Conservation (phyloP, 2,329 filamentous ascomycete species). For the Cladophialophora chaetospira region DNA sequence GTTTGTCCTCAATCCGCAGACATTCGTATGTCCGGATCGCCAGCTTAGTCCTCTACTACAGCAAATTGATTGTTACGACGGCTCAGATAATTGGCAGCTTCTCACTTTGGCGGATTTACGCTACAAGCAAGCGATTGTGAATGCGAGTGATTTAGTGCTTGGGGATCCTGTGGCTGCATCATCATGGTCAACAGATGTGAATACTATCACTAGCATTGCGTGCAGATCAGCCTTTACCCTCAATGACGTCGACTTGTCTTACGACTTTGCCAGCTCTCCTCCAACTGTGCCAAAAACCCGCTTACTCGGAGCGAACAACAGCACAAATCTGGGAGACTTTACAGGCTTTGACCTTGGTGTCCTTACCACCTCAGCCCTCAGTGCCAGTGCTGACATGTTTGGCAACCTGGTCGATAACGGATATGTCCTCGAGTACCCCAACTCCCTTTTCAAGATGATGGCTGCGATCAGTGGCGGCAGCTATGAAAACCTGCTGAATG, state of each 20-base stretch:
- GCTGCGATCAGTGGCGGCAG: conserved; percentile 10
- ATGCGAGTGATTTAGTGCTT: background rate
- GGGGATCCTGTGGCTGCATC: background rate
- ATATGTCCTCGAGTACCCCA: conserved; percentile 17
- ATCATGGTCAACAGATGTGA: conserved; percentile 2
- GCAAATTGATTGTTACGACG: conserved; percentile 12
- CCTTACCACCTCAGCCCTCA: conserved; percentile 9
- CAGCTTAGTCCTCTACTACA: conserved; percentile 22
- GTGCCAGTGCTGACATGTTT: conserved; percentile 20
- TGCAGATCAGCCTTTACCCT: conserved; percentile 1
- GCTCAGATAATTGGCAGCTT: conserved; percentile 20
- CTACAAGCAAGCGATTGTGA: conserved; percentile 14
- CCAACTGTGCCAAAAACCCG: too few relatives aligned
- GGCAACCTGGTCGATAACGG: conserved; percentile 11
- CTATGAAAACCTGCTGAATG: conserved; percentile 24
- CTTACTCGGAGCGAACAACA: too few relatives aligned
- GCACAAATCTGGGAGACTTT: too few relatives aligned
- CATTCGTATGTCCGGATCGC: conserved; percentile 13
- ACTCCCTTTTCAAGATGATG: conserved; percentile 28
- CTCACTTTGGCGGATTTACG: conserved; percentile 15
- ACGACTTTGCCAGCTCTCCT: too few relatives aligned
- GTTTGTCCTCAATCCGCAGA: conserved; percentile 18
- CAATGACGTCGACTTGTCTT: conserved; percentile 2
- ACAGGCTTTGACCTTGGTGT: conserved; percentile 9
- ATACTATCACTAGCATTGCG: background rate